These are phyloP conservation scores for Puccinellia tenuiflora DNA, from an alignment of 176 grass and related monocot genomes.

Conservation along the genomic window DNA sequence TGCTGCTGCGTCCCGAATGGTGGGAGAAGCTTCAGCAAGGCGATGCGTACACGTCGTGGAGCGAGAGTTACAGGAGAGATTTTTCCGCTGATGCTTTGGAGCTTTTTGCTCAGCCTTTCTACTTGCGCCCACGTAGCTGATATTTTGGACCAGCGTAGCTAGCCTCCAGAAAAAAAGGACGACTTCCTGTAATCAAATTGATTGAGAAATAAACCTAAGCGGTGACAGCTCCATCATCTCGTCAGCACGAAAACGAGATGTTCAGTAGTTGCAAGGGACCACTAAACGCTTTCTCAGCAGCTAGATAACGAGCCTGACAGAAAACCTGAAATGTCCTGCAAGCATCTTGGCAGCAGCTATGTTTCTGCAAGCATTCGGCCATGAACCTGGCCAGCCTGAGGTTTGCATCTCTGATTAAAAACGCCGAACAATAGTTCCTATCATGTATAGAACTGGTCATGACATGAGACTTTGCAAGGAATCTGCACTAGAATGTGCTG, in stretches of 20 bases:
- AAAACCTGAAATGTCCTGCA: not conserved
- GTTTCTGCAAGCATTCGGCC: not conserved
- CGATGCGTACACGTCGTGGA: not conserved
- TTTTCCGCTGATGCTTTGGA: not conserved
- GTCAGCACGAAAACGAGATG: not conserved
- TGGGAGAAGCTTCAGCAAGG: not conserved
- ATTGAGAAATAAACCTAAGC: not conserved
- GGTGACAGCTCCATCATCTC: not conserved
- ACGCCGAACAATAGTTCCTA: not conserved
- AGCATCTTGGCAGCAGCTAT: not conserved
- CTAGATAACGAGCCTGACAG: not conserved
- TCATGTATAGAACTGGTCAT: too few species aligned
- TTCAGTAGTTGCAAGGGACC: not conserved
- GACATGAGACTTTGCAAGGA: not conserved
- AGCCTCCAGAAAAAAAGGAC: not conserved
- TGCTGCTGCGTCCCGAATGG: not conserved
- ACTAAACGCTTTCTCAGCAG: not conserved
- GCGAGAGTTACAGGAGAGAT: not conserved
- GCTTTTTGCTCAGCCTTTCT: not conserved
- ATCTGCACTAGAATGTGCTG: conserved; percentile 11
- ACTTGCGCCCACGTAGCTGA: not conserved
- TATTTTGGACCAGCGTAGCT: conserved; percentile 21
- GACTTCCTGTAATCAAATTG: not conserved
- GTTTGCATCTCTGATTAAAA: not conserved
- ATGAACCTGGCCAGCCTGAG: not conserved